Percentiles rank a stretch among this genome's conserved stretches.
Conservation (phyloP, 2,329 filamentous ascomycete genomes). For the Coniochaeta sp. region DNA sequence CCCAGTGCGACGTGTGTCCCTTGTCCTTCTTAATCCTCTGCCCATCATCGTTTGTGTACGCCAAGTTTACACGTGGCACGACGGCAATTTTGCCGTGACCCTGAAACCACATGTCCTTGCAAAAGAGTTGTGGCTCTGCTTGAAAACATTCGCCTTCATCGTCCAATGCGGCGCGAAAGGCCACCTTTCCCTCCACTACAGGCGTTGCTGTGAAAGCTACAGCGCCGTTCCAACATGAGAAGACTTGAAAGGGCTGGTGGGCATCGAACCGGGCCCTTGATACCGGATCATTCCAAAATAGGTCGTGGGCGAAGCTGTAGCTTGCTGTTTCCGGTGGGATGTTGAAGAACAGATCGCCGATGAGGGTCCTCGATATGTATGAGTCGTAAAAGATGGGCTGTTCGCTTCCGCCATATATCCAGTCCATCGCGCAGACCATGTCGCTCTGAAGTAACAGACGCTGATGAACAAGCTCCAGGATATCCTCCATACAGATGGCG, state of each 20-base stretch:
- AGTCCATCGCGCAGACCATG: constrained; percentile 11
- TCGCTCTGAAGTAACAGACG: constrained; percentile 3
- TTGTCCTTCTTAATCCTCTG: constrained; percentile 36
- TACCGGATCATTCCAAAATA: constrained; percentile 3
- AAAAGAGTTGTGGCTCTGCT: constrained; percentile 44
- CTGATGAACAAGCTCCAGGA: constrained; percentile 1
- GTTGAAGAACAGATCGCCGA: constrained; percentile 10
- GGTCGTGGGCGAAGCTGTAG: constrained; percentile 2
- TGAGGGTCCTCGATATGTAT: constrained; percentile 5
- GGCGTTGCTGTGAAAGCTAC: constrained; percentile 7
- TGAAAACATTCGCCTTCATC: constrained; percentile 34
- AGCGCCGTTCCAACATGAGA: constrained; percentile 11
- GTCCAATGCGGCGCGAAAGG: constrained; percentile 1
- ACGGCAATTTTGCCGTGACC: constrained; percentile 43
- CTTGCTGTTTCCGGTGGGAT: constrained; percentile 5
- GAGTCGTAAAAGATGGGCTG: constrained; percentile 8
- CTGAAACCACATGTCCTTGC: constrained; percentile 42
- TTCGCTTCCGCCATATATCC: constrained; percentile 2
- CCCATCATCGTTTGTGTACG: constrained; percentile 37
- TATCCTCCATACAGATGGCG: constrained; percentile 1
- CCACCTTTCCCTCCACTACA: constrained; percentile 1
- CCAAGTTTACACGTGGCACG: constrained; percentile 44
- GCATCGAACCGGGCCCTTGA: constrained; percentile 1
- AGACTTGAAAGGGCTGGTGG: constrained; percentile 8
- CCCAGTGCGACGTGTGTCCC: constrained; percentile 33